Percentiles rank a stretch among this genome's conserved stretches.
Evolutionary conservation across 495 filamentous ascomycete species (phyloP).

Genomic region (Hypoxylon crocopeplum): DNA sequence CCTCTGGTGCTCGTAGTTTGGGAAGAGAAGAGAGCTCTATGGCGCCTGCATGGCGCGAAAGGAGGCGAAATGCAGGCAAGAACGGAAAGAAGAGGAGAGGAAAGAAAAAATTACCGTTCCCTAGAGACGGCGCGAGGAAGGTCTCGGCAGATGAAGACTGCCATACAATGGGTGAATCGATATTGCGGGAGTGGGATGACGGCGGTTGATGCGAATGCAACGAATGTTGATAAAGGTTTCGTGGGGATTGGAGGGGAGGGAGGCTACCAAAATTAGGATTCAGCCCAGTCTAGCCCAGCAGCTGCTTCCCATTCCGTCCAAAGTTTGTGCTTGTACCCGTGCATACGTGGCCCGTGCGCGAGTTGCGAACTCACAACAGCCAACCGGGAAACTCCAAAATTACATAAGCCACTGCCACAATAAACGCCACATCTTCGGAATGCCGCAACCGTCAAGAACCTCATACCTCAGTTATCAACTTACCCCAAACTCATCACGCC

Average conservation of each 20-base stretch:
- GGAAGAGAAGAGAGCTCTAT: slow-evolving; percentile 17
- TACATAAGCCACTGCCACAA: too few relatives aligned
- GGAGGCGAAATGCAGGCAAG: neutral
- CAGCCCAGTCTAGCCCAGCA: slow-evolving; percentile 36
- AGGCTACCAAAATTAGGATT: slow-evolving; percentile 34
- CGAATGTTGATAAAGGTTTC: slow-evolving; percentile 31
- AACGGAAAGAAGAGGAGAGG: neutral
- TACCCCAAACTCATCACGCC: too few relatives aligned
- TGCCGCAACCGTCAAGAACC: too few relatives aligned
- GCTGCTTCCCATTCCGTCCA: too few relatives aligned
- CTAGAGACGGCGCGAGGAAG: neutral
- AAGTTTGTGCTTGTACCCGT: too few relatives aligned
- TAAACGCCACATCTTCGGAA: too few relatives aligned
- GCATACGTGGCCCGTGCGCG: too few relatives aligned
- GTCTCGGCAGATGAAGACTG: slow-evolving; percentile 17
- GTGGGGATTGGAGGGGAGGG: slow-evolving; percentile 8
- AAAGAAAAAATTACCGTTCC: neutral
- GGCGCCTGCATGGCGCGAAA: slow-evolving; percentile 32
- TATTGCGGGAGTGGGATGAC: slow-evolving; percentile 7
- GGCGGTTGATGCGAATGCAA: too few relatives aligned
- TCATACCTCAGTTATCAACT: too few relatives aligned
- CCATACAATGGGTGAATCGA: slow-evolving; percentile 24
- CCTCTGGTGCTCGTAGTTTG: slow-evolving; percentile 13
- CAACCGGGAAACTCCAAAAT: too few relatives aligned
- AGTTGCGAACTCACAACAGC: too few relatives aligned